Evolutionary conservation across 306 rosid species (phyloP).

Genomic region (Vachellia pachyceras): DNA sequence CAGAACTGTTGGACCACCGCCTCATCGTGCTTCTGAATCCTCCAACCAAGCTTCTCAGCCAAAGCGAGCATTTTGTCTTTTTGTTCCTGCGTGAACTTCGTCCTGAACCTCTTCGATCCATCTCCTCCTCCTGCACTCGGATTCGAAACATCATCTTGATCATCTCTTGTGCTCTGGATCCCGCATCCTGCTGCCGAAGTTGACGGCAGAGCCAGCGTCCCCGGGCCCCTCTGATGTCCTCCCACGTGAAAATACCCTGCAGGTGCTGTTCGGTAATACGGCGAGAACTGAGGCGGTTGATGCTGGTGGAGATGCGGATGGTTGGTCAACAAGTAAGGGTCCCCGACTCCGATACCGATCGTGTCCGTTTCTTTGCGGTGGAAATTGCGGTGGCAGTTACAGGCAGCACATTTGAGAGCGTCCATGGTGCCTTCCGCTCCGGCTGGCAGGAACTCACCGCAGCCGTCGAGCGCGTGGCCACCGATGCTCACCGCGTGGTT

Average conservation of each 20-base stretch:
- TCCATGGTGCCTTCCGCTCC: conserved; percentile 80
- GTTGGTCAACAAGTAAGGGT: conserved; percentile 56
- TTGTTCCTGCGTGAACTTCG: conserved; percentile 84
- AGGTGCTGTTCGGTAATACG: conserved; percentile 71
- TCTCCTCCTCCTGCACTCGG: conserved; percentile 66
- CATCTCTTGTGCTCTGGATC: conserved; percentile 68
- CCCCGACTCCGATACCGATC: not conserved
- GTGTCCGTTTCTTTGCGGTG: conserved; percentile 74
- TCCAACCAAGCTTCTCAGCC: conserved; percentile 89
- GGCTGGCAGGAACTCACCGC: conserved; percentile 84
- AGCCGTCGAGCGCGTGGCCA: conserved; percentile 92
- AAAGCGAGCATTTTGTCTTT: conserved; percentile 82
- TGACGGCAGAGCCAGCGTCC: conserved; percentile 87
- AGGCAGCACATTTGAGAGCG: conserved; percentile 92
- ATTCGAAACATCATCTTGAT: conserved; percentile 80
- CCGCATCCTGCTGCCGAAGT: conserved; percentile 73
- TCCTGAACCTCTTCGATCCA: conserved; percentile 66
- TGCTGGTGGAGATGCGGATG: conserved; percentile 36
- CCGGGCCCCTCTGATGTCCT: conserved; percentile 46
- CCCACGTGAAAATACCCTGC: conserved; percentile 79
- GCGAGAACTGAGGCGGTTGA: conserved; percentile 59
- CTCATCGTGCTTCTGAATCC: conserved; percentile 95
- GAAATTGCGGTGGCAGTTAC: conserved; percentile 96
- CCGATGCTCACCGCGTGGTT: conserved; percentile 91
- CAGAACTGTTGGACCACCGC: conserved; percentile 76